These are phyloP conservation scores for Neurospora tetrasperma DNA, from an alignment of 495 filamentous ascomycete species.

Conservation along the genomic window DNA sequence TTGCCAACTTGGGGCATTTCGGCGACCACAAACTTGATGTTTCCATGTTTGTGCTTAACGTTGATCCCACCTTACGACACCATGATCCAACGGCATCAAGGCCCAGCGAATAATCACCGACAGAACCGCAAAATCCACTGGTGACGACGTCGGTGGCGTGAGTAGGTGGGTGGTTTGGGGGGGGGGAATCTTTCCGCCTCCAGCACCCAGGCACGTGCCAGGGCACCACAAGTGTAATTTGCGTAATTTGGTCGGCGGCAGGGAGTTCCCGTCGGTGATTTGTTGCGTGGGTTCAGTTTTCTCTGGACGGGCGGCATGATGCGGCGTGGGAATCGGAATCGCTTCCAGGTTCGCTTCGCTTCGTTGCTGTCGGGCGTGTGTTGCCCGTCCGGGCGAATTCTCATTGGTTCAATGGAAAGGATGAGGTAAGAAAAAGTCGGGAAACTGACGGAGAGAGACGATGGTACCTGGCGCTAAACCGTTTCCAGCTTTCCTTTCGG, in stretches of 20 bases:
- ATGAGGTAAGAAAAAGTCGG: not conserved
- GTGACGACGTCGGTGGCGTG: not conserved
- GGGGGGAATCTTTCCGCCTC: not conserved
- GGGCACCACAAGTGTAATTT: not conserved
- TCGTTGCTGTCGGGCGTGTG: not conserved
- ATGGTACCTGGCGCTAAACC: not conserved
- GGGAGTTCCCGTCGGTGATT: not conserved
- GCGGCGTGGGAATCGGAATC: not conserved
- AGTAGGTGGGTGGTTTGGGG: not conserved
- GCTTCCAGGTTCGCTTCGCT: not conserved
- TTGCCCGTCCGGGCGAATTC: not conserved
- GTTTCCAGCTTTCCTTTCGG: not conserved
- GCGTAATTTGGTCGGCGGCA: not conserved
- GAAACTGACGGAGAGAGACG: not conserved
- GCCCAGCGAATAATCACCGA: not conserved
- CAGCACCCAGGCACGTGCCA: not conserved
- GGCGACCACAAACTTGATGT: too few relatives aligned
- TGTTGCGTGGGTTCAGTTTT: not conserved
- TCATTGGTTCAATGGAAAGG: not conserved
- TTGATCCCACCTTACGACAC: not conserved
- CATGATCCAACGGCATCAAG: not conserved
- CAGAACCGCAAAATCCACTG: not conserved
- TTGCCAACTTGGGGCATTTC: too few relatives aligned
- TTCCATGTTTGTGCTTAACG: not conserved
- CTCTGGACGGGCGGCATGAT: not conserved